phyloP scores from a whole-genome alignment of 2,329 filamentous ascomycete species.

The Trichoderma pleuroti region DNA sequence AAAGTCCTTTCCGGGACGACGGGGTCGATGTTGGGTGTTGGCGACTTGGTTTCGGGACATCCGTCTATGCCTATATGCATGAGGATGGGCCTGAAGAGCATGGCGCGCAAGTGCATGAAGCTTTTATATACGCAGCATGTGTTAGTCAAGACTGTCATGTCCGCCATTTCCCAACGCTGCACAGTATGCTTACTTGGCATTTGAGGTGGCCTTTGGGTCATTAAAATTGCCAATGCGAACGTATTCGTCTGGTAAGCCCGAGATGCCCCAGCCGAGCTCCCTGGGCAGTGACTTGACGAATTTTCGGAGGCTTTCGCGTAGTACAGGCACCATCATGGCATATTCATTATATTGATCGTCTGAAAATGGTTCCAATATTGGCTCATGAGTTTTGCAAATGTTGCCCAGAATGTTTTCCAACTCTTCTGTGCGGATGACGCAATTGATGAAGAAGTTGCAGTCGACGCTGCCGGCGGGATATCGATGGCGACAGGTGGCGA shows the following conservation, averaged over 20 bases:
- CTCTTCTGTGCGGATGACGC: slow-evolving; percentile 22
- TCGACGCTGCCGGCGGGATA: background rate
- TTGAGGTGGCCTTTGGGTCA: background rate
- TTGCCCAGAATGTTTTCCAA: slow-evolving; percentile 29
- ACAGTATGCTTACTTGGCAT: background rate
- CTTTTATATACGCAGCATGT: background rate
- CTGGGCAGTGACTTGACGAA: background rate
- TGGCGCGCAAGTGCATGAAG: slow-evolving; percentile 19
- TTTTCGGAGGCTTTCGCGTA: background rate
- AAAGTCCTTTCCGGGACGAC: slow-evolving; percentile 6
- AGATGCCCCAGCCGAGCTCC: background rate
- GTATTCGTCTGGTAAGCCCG: background rate
- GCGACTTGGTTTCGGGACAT: background rate
- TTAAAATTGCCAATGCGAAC: background rate
- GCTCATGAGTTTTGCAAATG: background rate
- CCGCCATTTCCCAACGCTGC: background rate
- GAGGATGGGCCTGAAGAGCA: slow-evolving; percentile 23
- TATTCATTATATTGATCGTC: background rate
- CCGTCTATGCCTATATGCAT: slow-evolving; percentile 26
- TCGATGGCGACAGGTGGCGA: background rate
- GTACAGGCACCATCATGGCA: background rate
- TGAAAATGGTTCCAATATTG: background rate
- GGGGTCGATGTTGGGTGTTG: slow-evolving; percentile 9
- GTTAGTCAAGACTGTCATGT: background rate
- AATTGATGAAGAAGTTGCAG: slow-evolving; percentile 22